These are phyloP conservation scores for Verticillium klebahnii DNA, from an alignment of 2,329 filamentous ascomycete genomes.

Conservation along the genomic window DNA sequence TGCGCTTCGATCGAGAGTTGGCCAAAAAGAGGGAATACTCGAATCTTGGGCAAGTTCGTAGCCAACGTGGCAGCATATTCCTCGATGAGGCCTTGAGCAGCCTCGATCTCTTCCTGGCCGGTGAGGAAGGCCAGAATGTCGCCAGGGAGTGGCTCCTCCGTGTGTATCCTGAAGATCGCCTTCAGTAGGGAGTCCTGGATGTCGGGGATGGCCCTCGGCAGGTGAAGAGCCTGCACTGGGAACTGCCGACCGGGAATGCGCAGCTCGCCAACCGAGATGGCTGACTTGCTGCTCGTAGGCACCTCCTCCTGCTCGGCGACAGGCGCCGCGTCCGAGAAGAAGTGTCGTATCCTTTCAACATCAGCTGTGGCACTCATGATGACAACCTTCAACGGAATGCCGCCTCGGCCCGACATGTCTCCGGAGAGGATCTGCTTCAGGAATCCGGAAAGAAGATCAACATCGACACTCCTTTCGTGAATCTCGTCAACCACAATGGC, in stretches of 20 bases:
- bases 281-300: background rate
- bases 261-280: conserved; percentile 33
- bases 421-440: conserved; percentile 69
- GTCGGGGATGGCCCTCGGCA: conserved; percentile 69
- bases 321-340: conserved; percentile 52
- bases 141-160: conserved; percentile 84
- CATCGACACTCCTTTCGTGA: conserved; percentile 91
- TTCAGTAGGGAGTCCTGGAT: conserved; percentile 79
- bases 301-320: background rate
- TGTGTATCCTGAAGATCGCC: conserved; percentile 80
- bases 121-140: conserved; percentile 91
- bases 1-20: conserved; percentile 84
- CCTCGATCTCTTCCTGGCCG: conserved; percentile 89
- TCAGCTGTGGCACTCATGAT: conserved; percentile 98
- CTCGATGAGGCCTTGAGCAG: conserved; percentile 72
- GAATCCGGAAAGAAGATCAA: conserved; percentile 87
- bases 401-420: conserved; percentile 60
- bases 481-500: conserved; percentile 93
- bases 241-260: conserved; percentile 84
- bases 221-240: conserved; percentile 74
- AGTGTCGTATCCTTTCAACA: conserved; percentile 69
- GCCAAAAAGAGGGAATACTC: conserved; percentile 79
- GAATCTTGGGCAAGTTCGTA: conserved; percentile 67
- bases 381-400: conserved; percentile 76
- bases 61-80: conserved; percentile 71